phyloP scores from a whole-genome alignment of 306 rosid genomes.

The Trichosanthes truncata region DNA sequence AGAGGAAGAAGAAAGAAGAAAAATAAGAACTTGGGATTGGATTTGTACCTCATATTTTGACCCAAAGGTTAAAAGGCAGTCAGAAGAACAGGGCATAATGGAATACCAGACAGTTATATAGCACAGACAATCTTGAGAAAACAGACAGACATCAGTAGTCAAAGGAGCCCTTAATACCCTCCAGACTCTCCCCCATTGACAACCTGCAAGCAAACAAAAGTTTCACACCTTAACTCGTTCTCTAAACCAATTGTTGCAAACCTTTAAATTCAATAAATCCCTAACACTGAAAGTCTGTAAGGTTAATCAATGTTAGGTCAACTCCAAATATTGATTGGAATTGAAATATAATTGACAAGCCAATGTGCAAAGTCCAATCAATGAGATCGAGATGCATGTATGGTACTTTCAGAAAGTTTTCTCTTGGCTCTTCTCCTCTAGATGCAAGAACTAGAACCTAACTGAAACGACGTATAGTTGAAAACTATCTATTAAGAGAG shows the following conservation, averaged over 20 bases:
- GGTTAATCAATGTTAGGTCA: too few relatives aligned
- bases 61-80: background rate
- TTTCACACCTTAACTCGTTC: background rate
- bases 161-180: constrained; percentile 71
- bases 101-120: background rate
- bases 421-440: background rate
- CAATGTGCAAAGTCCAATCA: background rate
- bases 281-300: background rate
- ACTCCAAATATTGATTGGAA: background rate
- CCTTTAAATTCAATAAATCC: background rate
- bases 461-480: background rate
- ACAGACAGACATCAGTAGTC: constrained; percentile 20
- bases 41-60: background rate
- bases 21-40: background rate
- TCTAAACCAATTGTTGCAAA: background rate
- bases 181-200: constrained; percentile 79
- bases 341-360: background rate
- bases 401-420: background rate
- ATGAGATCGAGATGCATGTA: background rate
- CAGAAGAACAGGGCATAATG: background rate
- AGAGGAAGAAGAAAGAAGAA: background rate
- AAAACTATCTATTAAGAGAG: background rate
- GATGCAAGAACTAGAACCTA: background rate
- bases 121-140: background rate
- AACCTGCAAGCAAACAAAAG: constrained; percentile 39